Percentiles rank a stretch among this genome's conserved stretches.
These are phyloP conservation scores for Saturnispora sanitii DNA, from an alignment of 805 yeast species.

Conservation along the genomic window DNA sequence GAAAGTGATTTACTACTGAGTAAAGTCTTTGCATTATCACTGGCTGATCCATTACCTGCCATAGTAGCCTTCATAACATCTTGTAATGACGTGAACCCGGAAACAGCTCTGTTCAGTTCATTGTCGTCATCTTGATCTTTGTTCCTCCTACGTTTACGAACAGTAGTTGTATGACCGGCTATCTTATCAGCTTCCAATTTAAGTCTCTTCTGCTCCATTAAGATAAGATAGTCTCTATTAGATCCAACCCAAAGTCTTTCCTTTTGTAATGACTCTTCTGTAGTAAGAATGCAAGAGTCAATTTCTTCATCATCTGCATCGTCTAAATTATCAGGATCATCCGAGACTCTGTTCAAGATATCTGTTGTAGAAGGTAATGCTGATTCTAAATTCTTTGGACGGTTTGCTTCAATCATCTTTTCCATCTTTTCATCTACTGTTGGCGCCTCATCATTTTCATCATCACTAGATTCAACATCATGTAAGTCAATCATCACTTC, in stretches of 20 bases:
- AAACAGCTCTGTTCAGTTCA: conserved; percentile 23
- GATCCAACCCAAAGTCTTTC: conserved; percentile 84
- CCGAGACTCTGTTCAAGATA: conserved; percentile 41
- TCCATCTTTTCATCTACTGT: conserved; percentile 22
- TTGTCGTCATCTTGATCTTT: conserved; percentile 19
- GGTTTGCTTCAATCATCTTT: conserved; percentile 33
- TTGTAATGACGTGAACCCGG: conserved; percentile 14
- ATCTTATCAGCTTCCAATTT: conserved; percentile 80
- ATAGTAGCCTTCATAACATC: conserved; percentile 32
- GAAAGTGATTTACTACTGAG: conserved; percentile 68
- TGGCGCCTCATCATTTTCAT: conserved; percentile 1
- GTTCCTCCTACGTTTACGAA: conserved; percentile 38
- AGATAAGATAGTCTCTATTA: conserved; percentile 76
- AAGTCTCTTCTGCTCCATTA: conserved; percentile 75
- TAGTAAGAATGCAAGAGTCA: conserved; percentile 46
- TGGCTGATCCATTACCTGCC: conserved; percentile 50
- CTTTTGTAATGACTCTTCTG: conserved; percentile 63
- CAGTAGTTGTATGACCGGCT: conserved; percentile 58
- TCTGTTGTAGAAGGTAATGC: conserved; percentile 49
- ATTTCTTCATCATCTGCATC: conserved; percentile 66
- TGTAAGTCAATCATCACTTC: conserved; percentile 7
- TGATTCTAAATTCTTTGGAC: conserved; percentile 45
- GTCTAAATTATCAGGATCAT: conserved; percentile 58
- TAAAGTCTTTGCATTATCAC: conserved; percentile 72
- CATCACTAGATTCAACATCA: conserved; percentile 15